phyloP scores from a whole-genome alignment of 768 basidiomycete genomes.

The Russula emetica region DNA sequence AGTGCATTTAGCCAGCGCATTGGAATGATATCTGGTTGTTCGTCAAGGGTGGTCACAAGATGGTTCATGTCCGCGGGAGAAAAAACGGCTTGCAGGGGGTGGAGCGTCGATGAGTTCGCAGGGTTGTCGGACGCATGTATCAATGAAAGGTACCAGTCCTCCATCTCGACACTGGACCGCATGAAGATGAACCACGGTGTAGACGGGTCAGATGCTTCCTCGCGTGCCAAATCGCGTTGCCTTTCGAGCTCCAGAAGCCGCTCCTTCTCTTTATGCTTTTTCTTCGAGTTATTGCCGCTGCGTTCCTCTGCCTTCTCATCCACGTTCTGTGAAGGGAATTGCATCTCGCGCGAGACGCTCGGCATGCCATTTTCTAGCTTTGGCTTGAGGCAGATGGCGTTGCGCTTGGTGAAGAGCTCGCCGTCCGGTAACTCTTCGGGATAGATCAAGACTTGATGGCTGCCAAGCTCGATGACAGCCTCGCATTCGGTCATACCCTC shows the following conservation, averaged over 20 bases:
- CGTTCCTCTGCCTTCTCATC: conserved; percentile 40
- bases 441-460: conserved; percentile 71
- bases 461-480: conserved; percentile 80
- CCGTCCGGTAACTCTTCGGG: conserved; percentile 76
- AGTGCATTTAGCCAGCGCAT: conserved; percentile 98
- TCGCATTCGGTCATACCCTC: conserved; percentile 87
- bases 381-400: conserved; percentile 75
- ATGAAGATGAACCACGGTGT: conserved; percentile 94
- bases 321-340: conserved; percentile 31
- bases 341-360: conserved; percentile 53
- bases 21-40: conserved; percentile 92
- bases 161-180: conserved; percentile 85
- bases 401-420: conserved; percentile 86
- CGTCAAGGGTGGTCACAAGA: conserved; percentile 81
- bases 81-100: conserved; percentile 63
- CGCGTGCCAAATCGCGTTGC: conserved; percentile 38
- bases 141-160: conserved; percentile 91
- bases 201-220: conserved; percentile 48
- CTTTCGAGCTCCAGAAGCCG: conserved; percentile 35
- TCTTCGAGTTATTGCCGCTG: conserved; percentile 41
- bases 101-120: conserved; percentile 55
- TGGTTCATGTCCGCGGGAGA: conserved; percentile 72
- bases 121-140: conserved; percentile 68
- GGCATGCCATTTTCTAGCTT: conserved; percentile 41
- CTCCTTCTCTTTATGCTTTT: conserved; percentile 41